Conservation (phyloP, 176 grass and related monocot species). For the Zizania latifolia region DNA sequence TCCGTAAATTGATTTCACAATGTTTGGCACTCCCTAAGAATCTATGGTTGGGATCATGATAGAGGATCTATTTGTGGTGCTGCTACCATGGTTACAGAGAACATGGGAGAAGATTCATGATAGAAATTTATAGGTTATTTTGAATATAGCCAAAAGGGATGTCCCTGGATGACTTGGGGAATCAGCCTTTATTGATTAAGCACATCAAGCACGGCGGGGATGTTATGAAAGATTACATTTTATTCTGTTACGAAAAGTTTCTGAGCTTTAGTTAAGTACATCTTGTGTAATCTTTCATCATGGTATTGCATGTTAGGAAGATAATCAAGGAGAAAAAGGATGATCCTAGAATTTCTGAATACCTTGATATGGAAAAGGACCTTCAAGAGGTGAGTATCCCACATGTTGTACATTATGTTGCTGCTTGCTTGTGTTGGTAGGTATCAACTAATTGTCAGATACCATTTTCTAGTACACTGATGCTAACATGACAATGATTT, state of each 20-base stretch:
- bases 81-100: background rate
- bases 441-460: background rate
- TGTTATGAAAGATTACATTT: too few relatives aligned
- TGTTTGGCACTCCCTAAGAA: background rate
- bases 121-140: background rate
- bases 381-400: constrained; percentile 70
- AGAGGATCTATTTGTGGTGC: too few relatives aligned
- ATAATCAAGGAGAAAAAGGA: constrained; percentile 65
- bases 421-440: background rate
- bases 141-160: background rate
- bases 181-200: background rate
- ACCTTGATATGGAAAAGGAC: constrained; percentile 88
- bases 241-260: background rate
- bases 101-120: background rate
- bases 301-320: constrained; percentile 54
- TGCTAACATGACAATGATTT: constrained; percentile 1
- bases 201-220: background rate
- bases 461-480: background rate
- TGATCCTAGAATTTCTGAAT: constrained; percentile 70
- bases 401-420: constrained; percentile 1
- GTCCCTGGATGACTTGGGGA: background rate
- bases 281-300: background rate
- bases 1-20: background rate
- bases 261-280: background rate
- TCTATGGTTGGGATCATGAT: background rate